Evolutionary conservation across 345 rosid species (phyloP).

Genomic region (Melaleuca alternifolia): DNA sequence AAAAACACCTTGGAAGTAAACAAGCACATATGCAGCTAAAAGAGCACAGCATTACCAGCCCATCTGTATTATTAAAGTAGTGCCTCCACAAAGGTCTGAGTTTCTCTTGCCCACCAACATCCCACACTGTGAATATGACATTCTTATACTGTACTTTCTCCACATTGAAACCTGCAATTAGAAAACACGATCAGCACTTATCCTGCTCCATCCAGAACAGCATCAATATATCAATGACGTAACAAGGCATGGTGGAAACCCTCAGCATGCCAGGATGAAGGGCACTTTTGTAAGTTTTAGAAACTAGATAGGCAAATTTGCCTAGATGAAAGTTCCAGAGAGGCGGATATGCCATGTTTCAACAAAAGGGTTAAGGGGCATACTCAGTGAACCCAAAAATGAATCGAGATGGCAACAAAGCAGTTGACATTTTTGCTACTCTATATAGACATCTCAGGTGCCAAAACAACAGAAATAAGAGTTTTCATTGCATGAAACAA

Average conservation of each 20-base stretch:
- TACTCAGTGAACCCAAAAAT: neutral
- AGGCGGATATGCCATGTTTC: neutral
- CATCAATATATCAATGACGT: neutral
- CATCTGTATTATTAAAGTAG: constrained; percentile 97
- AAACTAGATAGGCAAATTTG: neutral
- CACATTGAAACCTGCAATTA: constrained; percentile 82
- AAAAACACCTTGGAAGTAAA: neutral
- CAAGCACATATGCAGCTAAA: neutral
- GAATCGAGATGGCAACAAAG: neutral
- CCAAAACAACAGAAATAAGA: neutral
- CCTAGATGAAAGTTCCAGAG: neutral
- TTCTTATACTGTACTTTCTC: constrained; percentile 99
- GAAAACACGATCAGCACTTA: neutral
- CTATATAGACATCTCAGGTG: neutral
- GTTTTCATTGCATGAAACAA: neutral
- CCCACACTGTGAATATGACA: constrained; percentile 98
- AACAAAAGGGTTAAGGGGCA: neutral
- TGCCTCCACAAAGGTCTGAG: constrained; percentile 98
- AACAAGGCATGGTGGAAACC: neutral
- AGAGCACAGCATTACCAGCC: constrained; percentile 44
- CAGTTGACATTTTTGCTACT: neutral
- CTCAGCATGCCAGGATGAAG: neutral
- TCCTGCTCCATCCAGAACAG: neutral
- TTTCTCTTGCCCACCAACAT: constrained; percentile 98
- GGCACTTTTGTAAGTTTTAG: neutral